These are phyloP conservation scores for Arthrobotrys pseudoclavata DNA, from an alignment of 2,329 filamentous ascomycete species.

Conservation along the genomic window DNA sequence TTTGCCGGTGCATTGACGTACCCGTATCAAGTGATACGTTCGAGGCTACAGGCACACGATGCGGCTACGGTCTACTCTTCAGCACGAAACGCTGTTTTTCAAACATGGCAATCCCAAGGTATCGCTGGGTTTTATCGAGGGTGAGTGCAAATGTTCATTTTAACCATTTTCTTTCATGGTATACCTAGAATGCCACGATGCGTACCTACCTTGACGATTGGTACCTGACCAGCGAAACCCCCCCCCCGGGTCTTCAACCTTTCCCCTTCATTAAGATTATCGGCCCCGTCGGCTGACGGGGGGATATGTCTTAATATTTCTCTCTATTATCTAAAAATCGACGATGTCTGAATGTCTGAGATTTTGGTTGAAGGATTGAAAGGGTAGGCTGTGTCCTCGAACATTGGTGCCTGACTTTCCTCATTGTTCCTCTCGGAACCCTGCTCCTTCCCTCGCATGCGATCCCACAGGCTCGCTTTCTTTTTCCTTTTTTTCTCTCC, in stretches of 20 bases:
- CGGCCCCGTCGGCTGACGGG: constrained; percentile 29
- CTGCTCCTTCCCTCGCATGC: constrained; percentile 51
- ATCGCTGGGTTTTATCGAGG: constrained; percentile 90
- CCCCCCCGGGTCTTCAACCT: background rate
- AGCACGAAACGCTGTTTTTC: constrained; percentile 77
- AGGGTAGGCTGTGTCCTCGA: constrained; percentile 37
- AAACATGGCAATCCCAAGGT: constrained; percentile 85
- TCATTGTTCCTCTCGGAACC: constrained; percentile 28
- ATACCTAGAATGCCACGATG: constrained; percentile 18
- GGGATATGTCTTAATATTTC: constrained; percentile 19
- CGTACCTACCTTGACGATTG: constrained; percentile 23
- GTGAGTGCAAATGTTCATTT: constrained; percentile 63
- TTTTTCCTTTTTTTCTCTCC: constrained; percentile 57
- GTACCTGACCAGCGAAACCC: constrained; percentile 14
- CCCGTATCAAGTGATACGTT: constrained; percentile 92
- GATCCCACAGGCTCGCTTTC: constrained; percentile 58
- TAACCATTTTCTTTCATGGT: background rate
- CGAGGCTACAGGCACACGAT: constrained; percentile 89
- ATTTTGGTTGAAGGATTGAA: constrained; percentile 5
- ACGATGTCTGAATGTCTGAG: constrained; percentile 14
- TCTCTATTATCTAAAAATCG: constrained; percentile 47
- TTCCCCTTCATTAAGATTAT: constrained; percentile 23
- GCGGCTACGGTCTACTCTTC: constrained; percentile 80
- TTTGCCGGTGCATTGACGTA: constrained; percentile 92
- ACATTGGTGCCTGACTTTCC: constrained; percentile 54